A percentile compares a stretch with the other conserved stretches of the same genome.
phyloP scores from a whole-genome alignment of 2,329 filamentous ascomycete genomes.

The Botrytis sinoallii region DNA sequence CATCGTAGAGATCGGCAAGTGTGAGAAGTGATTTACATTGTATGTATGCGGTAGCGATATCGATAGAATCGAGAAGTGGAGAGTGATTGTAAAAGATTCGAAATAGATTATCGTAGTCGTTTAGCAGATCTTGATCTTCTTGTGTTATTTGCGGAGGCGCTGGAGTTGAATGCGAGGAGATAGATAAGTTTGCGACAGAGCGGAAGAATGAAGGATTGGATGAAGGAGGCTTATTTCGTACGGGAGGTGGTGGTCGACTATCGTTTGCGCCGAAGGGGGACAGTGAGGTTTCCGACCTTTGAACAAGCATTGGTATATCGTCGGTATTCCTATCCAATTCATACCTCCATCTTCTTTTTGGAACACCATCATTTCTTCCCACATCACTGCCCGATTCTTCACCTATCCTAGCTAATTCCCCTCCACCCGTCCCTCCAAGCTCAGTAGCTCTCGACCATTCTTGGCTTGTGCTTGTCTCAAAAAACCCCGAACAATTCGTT shows the following conservation, averaged over 20 bases:
- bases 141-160: conserved; percentile 47
- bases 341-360: conserved; percentile 70
- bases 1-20: conserved; percentile 93
- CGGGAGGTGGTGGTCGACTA: conserved; percentile 46
- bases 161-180: conserved; percentile 49
- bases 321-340: conserved; percentile 75
- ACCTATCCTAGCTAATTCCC: conserved; percentile 52
- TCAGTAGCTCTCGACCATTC: conserved; percentile 60
- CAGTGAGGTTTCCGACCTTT: conserved; percentile 55
- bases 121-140: conserved; percentile 71
- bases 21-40: conserved; percentile 88
- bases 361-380: conserved; percentile 29
- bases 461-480: conserved; percentile 78
- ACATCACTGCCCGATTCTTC: conserved; percentile 44
- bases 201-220: conserved; percentile 75
- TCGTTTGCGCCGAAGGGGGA: conserved; percentile 56
- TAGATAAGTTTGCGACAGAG: conserved; percentile 75
- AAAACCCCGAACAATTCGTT: conserved; percentile 88
- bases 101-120: conserved; percentile 94
- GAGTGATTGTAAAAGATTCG: conserved; percentile 94
- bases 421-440: conserved; percentile 35
- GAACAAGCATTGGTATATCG: conserved; percentile 84
- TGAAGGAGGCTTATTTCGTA: conserved; percentile 59
- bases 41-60: conserved; percentile 88
- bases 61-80: conserved; percentile 75